Base-by-base conservation (phyloP, 768 basidiomycete genomes). In the Lactarius evosmus region DNA sequence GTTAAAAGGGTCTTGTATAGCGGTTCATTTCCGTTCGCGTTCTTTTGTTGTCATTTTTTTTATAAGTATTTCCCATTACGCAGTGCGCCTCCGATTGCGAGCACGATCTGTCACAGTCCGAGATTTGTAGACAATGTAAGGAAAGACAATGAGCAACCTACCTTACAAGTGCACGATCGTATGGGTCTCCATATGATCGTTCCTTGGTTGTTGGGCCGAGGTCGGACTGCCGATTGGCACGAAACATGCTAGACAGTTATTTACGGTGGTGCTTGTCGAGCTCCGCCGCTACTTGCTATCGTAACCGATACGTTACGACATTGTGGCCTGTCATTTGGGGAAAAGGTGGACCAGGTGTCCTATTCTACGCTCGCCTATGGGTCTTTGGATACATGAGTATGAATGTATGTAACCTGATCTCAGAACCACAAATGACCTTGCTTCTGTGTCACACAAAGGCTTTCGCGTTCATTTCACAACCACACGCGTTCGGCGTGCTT, bases 361-460 rank as follows among this genome's bases (percentile, higher is more conserved):
- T 89, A 74, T 90, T 83, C 73, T 89, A 86, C 71, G 80, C 84
- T 2, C 72, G 52, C 86, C 87, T 16, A 83, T 83, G 70, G 84
- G 52, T 86, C 87, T 16, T 83, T 83, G 70, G 84, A 91, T 76
- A 90, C 67, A 87, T 89, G 76, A 19, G 40, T 40, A n/a, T n/a
- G n/a, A n/a, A n/a, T n/a, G 82, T 86, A 68, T 90, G 87, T 74
- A 85, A 76, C 69, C 86, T 80, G n/a, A 74, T 89, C 67, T 83
- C 83, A 60, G 79, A 81, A 70, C 63, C 63, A 59, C 68, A 62
- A 54, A 27, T 19, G 53, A 16, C 7, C 12, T 14, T 27, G 19
- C 19, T 40, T 29, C 17, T 32, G 5, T 54, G 12, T 61, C 33
- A 55, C 60, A 3, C 30, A n/a, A n/a, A n/a, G n/a, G n/a, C 51